Evolutionary conservation across 441 rosid genomes (phyloP).

Genomic region (Bruguiera hainesii): DNA sequence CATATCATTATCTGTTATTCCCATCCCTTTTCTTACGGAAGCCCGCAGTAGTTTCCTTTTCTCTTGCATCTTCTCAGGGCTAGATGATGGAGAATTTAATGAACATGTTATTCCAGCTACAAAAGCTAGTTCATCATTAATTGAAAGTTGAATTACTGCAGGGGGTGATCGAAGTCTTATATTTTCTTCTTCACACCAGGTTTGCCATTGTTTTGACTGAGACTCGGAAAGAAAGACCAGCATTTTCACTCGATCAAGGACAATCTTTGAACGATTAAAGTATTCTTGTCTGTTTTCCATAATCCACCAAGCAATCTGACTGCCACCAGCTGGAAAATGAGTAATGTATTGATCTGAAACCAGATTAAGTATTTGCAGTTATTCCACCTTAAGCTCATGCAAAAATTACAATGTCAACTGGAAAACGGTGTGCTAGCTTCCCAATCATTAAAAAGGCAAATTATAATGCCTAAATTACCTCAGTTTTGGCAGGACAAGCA

Average conservation of each 20-base stretch:
- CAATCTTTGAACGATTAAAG: slow-evolving; percentile 77
- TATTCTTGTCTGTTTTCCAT: slow-evolving; percentile 97
- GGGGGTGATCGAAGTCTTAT: slow-evolving; percentile 82
- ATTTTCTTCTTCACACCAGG: slow-evolving; percentile 88
- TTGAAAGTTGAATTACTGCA: slow-evolving; percentile 74
- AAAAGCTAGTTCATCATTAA: slow-evolving; percentile 90
- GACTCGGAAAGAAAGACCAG: slow-evolving; percentile 76
- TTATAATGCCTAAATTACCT: background rate
- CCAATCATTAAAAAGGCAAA: background rate
- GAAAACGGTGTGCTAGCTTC: background rate
- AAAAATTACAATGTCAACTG: slow-evolving; percentile 2
- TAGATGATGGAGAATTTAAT: slow-evolving; percentile 59
- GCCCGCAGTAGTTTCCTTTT: slow-evolving; percentile 55
- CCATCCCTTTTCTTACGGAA: slow-evolving; percentile 73
- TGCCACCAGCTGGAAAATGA: slow-evolving; percentile 88
- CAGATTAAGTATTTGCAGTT: slow-evolving; percentile 6
- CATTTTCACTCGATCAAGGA: slow-evolving; percentile 78
- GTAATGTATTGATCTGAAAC: slow-evolving; percentile 81
- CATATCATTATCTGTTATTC: slow-evolving; percentile 67
- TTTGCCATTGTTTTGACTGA: slow-evolving; percentile 83
- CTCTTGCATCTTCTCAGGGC: slow-evolving; percentile 60
- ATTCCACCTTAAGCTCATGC: slow-evolving; percentile 1
- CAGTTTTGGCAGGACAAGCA: slow-evolving; percentile 2
- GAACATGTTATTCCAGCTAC: slow-evolving; percentile 77
- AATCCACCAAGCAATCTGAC: slow-evolving; percentile 98